Conservation (phyloP, 345 rosid genomes). For the Aquilaria sinensis region DNA sequence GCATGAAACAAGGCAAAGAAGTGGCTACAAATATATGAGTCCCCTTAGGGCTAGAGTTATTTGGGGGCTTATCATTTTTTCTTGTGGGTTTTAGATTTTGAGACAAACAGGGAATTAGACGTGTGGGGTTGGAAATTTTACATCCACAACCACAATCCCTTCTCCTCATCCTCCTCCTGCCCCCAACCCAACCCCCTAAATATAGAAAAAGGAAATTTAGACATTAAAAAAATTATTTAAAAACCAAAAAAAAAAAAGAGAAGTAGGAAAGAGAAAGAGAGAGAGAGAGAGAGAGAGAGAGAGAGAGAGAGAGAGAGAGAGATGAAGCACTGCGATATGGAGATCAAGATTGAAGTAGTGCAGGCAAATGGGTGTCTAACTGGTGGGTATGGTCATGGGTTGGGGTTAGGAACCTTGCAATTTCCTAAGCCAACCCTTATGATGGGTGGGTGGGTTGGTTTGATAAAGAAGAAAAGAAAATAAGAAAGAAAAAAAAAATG, state of each 20-base stretch:
- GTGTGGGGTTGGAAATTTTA: constrained; percentile 28
- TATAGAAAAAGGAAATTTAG: constrained; percentile 23
- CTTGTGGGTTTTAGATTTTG: constrained; percentile 12
- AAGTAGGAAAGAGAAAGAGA: constrained; percentile 4
- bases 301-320: constrained; percentile 8
- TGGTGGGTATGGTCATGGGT: constrained; percentile 9
- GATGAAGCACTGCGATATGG: not conserved
- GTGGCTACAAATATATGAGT: constrained; percentile 10
- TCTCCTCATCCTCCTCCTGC: constrained; percentile 8
- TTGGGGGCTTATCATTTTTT: not conserved
- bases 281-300: constrained; percentile 6
- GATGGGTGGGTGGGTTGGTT: constrained; percentile 26
- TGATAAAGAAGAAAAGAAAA: too few species aligned
- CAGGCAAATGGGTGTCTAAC: too few species aligned
- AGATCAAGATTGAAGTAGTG: too few species aligned
- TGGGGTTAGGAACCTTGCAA: constrained; percentile 32
- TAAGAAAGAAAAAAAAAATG: too few species aligned
- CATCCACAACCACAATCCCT: too few species aligned
- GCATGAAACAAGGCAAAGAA: constrained; percentile 25
- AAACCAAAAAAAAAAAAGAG: constrained; percentile 8
- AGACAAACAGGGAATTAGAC: constrained; percentile 22
- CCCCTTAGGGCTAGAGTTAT: not conserved
- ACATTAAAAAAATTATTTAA: too few species aligned
- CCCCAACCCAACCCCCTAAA: constrained; percentile 25
- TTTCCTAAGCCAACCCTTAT: constrained; percentile 43